Percentiles rank a stretch among this genome's conserved stretches.
Evolutionary conservation across 345 rosid species (phyloP).

Genomic region (Camelina hispida): DNA sequence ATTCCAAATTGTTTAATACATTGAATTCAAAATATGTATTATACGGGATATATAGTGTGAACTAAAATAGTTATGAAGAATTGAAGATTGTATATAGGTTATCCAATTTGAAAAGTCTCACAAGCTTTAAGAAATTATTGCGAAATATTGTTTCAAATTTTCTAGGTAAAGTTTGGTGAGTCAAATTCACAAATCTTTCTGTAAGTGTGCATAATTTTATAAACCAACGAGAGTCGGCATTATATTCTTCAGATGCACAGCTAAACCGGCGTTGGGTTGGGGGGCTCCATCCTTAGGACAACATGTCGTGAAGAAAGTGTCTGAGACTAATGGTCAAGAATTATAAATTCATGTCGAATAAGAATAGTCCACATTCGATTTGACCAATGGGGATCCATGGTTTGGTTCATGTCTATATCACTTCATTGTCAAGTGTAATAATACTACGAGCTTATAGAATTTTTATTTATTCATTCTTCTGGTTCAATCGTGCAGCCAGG

Average conservation of each 20-base stretch:
- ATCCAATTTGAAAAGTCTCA: not conserved
- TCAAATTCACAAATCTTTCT: not conserved
- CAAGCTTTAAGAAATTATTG: not conserved
- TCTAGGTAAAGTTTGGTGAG: not conserved
- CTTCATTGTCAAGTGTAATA: constrained; percentile 20
- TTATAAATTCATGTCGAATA: constrained; percentile 6
- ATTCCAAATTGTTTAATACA: no score
- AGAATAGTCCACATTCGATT: constrained; percentile 29
- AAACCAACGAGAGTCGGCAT: not conserved
- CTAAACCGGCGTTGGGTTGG: constrained; percentile 2
- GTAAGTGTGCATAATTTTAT: not conserved
- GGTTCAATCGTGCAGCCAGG: constrained; percentile 37
- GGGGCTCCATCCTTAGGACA: constrained; percentile 17
- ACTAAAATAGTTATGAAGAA: no score
- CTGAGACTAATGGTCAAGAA: constrained; percentile 22
- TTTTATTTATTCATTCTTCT: not conserved
- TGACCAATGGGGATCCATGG: constrained; percentile 33
- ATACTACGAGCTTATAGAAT: not conserved
- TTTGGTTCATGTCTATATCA: constrained; percentile 30
- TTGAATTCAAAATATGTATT: no score
- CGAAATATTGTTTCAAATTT: no score
- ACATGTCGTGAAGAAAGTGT: constrained; percentile 26
- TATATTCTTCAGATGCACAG: constrained; percentile 1
- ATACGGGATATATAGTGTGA: no score
- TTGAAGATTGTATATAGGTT: not conserved